A percentile compares a stretch with the other conserved stretches of the same genome.
Evolutionary conservation across 1,284 basidiomycete species (phyloP).

Genomic region (Ceratobasidium sp.): DNA sequence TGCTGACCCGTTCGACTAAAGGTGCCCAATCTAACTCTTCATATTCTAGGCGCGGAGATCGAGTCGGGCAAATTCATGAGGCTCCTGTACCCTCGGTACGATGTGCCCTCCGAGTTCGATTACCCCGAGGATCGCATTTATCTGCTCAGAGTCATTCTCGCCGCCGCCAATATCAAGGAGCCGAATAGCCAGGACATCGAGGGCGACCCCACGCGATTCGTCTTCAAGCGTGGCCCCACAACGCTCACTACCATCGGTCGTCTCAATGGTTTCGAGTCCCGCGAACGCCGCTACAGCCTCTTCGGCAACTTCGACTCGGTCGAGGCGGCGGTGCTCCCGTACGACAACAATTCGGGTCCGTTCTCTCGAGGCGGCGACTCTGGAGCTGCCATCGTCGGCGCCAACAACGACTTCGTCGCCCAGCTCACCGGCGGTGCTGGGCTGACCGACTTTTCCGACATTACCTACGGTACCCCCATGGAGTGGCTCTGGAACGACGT

Average conservation of each 20-base stretch:
- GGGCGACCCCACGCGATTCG: slow-evolving; percentile 49
- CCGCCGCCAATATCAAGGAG: slow-evolving; percentile 50
- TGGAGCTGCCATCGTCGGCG: slow-evolving; percentile 51
- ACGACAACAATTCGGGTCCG: slow-evolving; percentile 47
- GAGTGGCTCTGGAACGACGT: slow-evolving; percentile 44
- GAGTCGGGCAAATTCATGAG: slow-evolving; percentile 45
- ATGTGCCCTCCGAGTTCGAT: slow-evolving; percentile 50
- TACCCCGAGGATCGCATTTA: slow-evolving; percentile 52
- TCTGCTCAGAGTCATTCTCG: slow-evolving; percentile 50
- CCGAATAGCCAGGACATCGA: slow-evolving; percentile 47
- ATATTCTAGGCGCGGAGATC: slow-evolving; percentile 50
- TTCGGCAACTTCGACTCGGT: slow-evolving; percentile 49
- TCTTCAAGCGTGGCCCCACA: slow-evolving; percentile 52
- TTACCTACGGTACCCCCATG: slow-evolving; percentile 44
- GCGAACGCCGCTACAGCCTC: slow-evolving; percentile 50
- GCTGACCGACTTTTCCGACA: slow-evolving; percentile 44
- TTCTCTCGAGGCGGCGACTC: slow-evolving; percentile 54
- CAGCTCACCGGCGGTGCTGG: slow-evolving; percentile 52
- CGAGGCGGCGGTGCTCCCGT: slow-evolving; percentile 49
- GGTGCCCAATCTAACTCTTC: slow-evolving; percentile 45
- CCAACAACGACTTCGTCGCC: slow-evolving; percentile 49
- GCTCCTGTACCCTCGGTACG: slow-evolving; percentile 47
- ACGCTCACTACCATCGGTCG: slow-evolving; percentile 53
- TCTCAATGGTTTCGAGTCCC: slow-evolving; percentile 50
- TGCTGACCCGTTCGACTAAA: slow-evolving; percentile 1